Percentiles rank a stretch among this genome's conserved stretches.
Conservation (phyloP, 768 basidiomycete genomes). For the Phanerochaete carnosa region DNA sequence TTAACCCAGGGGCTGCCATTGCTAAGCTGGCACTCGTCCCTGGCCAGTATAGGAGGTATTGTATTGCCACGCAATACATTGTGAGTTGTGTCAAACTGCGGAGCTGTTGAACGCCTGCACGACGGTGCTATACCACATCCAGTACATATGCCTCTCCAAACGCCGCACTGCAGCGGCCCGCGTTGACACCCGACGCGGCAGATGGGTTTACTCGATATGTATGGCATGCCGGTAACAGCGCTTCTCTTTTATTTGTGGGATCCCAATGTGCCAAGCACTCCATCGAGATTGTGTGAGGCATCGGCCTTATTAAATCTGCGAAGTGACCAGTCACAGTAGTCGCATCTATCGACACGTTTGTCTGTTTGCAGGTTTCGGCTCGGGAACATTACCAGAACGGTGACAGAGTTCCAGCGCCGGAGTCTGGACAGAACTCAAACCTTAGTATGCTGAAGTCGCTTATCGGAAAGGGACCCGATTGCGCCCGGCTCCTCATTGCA, state of each 20-base stretch:
- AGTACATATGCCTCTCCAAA: not conserved
- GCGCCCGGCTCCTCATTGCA: not conserved
- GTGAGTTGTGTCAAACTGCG: too few species aligned
- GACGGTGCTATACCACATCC: not conserved
- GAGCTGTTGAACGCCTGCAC: not conserved
- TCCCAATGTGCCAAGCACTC: not conserved
- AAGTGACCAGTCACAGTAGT: too few species aligned
- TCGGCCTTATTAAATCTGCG: not conserved
- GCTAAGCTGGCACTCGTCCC: not conserved
- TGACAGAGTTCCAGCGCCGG: not conserved
- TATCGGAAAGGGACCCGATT: not conserved
- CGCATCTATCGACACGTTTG: not conserved
- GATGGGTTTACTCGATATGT: not conserved
- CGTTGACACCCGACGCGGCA: not conserved
- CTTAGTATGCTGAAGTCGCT: not conserved
- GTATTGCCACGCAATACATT: too few species aligned
- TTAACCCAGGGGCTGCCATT: too few species aligned
- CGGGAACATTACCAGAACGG: not conserved
- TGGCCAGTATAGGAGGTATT: not conserved
- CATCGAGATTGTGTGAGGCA: not conserved
- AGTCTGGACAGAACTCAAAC: not conserved
- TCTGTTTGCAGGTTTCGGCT: not conserved
- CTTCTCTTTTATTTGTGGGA: not conserved
- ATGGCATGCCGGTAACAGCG: not conserved
- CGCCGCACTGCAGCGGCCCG: too few species aligned